A percentile compares a stretch with the other conserved stretches of the same genome.
phyloP scores from a whole-genome alignment of 306 rosid genomes.

The Cucurbita argyrosperma region DNA sequence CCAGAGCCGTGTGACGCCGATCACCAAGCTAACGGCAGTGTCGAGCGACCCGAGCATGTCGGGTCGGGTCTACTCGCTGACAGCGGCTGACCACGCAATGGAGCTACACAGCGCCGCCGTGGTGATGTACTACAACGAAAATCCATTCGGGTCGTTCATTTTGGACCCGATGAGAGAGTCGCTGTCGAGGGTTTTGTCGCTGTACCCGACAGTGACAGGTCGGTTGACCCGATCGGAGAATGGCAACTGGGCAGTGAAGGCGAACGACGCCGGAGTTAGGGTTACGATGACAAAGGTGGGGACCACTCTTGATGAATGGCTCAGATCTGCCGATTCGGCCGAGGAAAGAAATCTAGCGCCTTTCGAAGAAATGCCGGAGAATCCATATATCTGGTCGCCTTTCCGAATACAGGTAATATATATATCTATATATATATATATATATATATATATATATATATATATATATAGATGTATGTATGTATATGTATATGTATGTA shows the following conservation, averaged over 20 bases:
- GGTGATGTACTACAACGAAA: constrained; percentile 34
- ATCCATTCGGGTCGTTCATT: constrained; percentile 24
- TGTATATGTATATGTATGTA: too few relatives aligned
- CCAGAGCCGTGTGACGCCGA: constrained; percentile 14
- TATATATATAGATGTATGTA: too few relatives aligned
- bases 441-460: too few relatives aligned
- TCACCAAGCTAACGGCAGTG: constrained; percentile 38
- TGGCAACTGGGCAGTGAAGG: constrained; percentile 40
- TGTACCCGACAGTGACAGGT: constrained; percentile 49
- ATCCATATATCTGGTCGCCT: constrained; percentile 44
- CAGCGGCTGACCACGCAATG: constrained; percentile 42
- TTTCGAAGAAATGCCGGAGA: constrained; percentile 47
- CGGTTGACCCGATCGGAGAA: constrained; percentile 23
- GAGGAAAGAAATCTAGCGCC: constrained; percentile 32
- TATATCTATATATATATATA: too few relatives aligned
- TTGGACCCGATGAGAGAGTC: constrained; percentile 43
- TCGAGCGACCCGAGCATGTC: constrained; percentile 37
- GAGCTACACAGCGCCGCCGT: constrained; percentile 28
- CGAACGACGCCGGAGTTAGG: constrained; percentile 61
- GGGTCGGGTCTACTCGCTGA: constrained; percentile 15
- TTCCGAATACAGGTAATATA: constrained; percentile 42
- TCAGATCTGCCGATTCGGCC: constrained; percentile 19
- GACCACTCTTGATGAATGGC: constrained; percentile 45
- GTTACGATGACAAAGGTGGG: constrained; percentile 32
- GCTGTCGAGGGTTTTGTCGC: constrained; percentile 15